Conservation (phyloP, 495 filamentous ascomycete genomes). For the Xylaria nigripes region DNA sequence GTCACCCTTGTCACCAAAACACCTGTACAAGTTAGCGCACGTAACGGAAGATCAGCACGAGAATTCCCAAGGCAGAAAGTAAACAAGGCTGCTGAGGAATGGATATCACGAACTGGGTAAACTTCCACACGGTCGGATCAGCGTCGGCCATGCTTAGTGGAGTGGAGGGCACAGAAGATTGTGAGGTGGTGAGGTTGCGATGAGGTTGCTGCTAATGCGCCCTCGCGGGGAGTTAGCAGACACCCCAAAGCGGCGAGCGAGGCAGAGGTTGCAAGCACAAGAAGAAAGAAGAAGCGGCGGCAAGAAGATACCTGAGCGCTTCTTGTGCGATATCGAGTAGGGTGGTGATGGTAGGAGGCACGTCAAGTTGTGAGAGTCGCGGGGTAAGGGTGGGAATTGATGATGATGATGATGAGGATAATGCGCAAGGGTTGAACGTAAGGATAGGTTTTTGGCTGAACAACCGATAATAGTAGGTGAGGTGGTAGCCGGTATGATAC, state of each 20-base stretch:
- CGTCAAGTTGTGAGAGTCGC: constrained; percentile 11
- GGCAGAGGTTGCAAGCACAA: constrained; percentile 7
- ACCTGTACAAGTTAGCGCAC: constrained; percentile 47
- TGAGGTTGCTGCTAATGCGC: constrained; percentile 24
- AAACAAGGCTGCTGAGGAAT: constrained; percentile 3
- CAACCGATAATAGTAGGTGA: constrained; percentile 10
- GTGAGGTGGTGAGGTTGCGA: constrained; percentile 18
- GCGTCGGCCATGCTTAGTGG: constrained; percentile 83
- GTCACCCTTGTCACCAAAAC: constrained; percentile 99
- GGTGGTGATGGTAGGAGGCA: constrained; percentile 10
- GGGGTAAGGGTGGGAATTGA: constrained; percentile 12
- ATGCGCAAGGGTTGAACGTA: constrained; percentile 19
- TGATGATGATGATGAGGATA: constrained; percentile 11
- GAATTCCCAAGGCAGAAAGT: neutral
- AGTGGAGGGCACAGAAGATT: constrained; percentile 4
- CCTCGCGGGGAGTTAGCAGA: constrained; percentile 11
- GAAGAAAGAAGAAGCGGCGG: constrained; percentile 5
- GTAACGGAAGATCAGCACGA: neutral
- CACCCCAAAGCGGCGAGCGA: constrained; percentile 15
- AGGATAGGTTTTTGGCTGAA: constrained; percentile 16
- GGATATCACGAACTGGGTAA: constrained; percentile 83
- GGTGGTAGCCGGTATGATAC: constrained; percentile 12
- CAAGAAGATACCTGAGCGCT: constrained; percentile 10
- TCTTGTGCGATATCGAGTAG: constrained; percentile 1
- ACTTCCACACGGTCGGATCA: constrained; percentile 93